Evolutionary conservation across 257 asterid genomes (phyloP).

Genomic region (Salvia splendens): DNA sequence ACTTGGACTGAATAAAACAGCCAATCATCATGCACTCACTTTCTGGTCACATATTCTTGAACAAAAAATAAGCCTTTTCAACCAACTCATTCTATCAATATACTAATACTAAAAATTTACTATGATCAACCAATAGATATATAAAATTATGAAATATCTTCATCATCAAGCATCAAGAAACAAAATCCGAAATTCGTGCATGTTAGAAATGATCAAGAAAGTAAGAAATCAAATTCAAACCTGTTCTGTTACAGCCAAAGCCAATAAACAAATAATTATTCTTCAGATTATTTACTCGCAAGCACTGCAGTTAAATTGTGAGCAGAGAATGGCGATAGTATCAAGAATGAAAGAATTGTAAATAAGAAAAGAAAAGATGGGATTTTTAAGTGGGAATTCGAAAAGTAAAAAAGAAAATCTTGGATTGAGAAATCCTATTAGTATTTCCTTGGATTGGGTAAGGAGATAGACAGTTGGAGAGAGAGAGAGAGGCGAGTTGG

Average conservation of each 20-base stretch:
- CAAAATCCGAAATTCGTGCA: conserved; percentile 20
- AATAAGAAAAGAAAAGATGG: background rate
- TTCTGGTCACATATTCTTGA: conserved; percentile 3
- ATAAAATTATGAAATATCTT: background rate
- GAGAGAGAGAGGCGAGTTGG: no score
- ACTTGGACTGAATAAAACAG: background rate
- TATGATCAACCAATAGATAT: conserved; percentile 4
- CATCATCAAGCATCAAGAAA: conserved; percentile 14
- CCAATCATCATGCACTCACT: conserved; percentile 7
- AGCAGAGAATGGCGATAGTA: no score
- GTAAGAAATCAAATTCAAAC: conserved; percentile 28
- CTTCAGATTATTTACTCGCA: conserved; percentile 8
- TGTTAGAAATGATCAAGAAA: conserved; percentile 9
- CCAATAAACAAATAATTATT: background rate
- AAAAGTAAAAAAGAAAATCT: background rate
- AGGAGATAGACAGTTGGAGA: no score
- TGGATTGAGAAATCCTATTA: conserved; percentile 29
- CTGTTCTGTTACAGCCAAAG: conserved; percentile 21
- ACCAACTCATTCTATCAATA: background rate
- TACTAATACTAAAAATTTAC: no score
- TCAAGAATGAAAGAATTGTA: conserved; percentile 14
- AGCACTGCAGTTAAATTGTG: no score
- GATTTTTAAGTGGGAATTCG: background rate
- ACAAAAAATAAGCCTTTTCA: conserved; percentile 20
- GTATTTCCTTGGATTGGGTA: background rate